These are phyloP conservation scores for Cyclanthera cordifolia DNA, from an alignment of 306 rosid species.

Conservation along the genomic window DNA sequence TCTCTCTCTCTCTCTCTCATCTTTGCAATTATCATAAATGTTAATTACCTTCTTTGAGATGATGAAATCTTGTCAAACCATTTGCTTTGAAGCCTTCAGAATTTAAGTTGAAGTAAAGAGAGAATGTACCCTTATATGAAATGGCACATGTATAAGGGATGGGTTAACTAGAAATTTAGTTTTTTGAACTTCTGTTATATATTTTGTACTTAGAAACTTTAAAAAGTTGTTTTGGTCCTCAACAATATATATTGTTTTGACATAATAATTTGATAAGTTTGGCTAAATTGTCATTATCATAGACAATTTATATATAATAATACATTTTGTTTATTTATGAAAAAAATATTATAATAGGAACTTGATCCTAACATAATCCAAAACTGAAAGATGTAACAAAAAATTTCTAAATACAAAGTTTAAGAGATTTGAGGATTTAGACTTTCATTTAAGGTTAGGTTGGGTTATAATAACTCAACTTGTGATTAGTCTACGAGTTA, in stretches of 20 bases:
- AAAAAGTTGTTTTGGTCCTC: not conserved
- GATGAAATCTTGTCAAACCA: not conserved
- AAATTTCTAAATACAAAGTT: no score
- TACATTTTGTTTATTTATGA: not conserved
- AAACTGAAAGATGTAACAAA: not conserved
- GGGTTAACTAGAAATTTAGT: not conserved
- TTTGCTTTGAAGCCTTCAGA: not conserved
- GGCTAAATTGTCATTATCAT: not conserved
- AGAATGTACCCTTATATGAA: not conserved
- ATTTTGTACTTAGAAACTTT: not conserved
- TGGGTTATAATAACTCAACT: no score
- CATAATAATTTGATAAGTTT: not conserved
- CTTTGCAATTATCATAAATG: not conserved
- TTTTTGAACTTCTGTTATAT: not conserved
- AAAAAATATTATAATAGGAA: not conserved
- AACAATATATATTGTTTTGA: not conserved
- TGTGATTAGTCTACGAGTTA: no score
- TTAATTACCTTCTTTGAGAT: not conserved
- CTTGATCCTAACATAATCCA: not conserved
- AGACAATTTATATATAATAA: not conserved
- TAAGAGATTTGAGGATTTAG: no score
- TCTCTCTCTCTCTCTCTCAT: conserved; percentile 11
- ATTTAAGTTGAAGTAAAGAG: not conserved
- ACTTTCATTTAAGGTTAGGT: no score
- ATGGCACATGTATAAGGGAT: not conserved